Evolutionary conservation across 345 rosid species (phyloP).

Genomic region (Capsella bursapastoris): DNA sequence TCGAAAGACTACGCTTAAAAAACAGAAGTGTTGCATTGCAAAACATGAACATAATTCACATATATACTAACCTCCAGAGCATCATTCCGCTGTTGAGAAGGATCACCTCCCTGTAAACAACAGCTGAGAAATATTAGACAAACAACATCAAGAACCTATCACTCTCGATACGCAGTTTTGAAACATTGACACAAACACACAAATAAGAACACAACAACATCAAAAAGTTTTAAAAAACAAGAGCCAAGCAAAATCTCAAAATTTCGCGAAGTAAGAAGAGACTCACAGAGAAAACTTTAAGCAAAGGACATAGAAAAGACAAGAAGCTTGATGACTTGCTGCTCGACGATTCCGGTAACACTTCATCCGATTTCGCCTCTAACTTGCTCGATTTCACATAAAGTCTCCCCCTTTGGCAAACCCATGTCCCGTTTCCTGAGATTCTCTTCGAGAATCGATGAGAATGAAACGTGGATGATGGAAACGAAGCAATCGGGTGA

Average conservation of each 20-base stretch:
- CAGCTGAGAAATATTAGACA: background rate
- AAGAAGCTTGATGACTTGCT: slow-evolving; percentile 57
- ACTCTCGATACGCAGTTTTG: background rate
- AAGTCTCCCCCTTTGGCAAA: slow-evolving; percentile 36
- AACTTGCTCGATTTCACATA: slow-evolving; percentile 44
- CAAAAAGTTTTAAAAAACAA: background rate
- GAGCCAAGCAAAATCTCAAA: background rate
- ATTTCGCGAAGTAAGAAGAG: background rate
- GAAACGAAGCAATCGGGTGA: slow-evolving; percentile 29
- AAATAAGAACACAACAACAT: background rate
- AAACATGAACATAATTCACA: background rate
- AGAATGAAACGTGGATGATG: slow-evolving; percentile 24
- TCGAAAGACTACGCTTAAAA: background rate
- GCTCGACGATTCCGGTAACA: background rate
- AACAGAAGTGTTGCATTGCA: background rate
- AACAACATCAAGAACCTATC: background rate
- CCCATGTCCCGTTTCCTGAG: slow-evolving; percentile 36
- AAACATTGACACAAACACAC: background rate
- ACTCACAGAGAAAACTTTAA: slow-evolving; percentile 75
- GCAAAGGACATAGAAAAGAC: slow-evolving; percentile 82
- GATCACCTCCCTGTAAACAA: slow-evolving; percentile 74
- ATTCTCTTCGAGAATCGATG: slow-evolving; percentile 15
- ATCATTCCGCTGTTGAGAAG: slow-evolving; percentile 64
- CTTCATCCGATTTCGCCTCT: slow-evolving; percentile 30
- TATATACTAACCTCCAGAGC: slow-evolving; percentile 59